Conservation (phyloP, 2,329 filamentous ascomycete species). For the Teratosphaeria destructans region DNA sequence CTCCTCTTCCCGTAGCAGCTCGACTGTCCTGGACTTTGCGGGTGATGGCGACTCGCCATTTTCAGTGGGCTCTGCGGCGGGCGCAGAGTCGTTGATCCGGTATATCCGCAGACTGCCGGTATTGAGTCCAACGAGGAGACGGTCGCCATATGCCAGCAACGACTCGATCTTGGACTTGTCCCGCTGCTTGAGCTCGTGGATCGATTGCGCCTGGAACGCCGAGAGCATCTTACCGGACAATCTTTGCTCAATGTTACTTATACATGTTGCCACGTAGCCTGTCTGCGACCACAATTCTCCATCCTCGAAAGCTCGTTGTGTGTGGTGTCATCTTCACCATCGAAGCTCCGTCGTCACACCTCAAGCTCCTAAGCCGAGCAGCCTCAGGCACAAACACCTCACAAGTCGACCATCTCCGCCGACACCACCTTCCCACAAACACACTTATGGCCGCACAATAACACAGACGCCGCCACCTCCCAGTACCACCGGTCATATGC, state of each 20-base stretch:
- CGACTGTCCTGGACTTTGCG: slow-evolving; percentile 46
- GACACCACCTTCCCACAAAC: neutral
- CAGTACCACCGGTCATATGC: slow-evolving; percentile 3
- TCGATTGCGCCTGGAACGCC: slow-evolving; percentile 89
- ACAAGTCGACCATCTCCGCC: neutral
- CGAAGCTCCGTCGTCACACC: neutral
- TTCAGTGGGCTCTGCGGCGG: slow-evolving; percentile 15
- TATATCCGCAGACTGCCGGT: slow-evolving; percentile 84
- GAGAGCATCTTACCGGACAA: slow-evolving; percentile 52
- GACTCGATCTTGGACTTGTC: slow-evolving; percentile 98
- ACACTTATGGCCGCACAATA: slow-evolving; percentile 1
- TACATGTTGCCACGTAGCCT: neutral
- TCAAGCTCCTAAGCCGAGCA: neutral
- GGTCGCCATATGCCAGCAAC: slow-evolving; percentile 84
- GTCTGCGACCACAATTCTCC: too few relatives aligned
- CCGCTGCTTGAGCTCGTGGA: slow-evolving; percentile 90
- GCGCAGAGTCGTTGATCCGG: slow-evolving; percentile 62
- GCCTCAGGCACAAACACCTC: neutral
- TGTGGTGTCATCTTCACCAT: neutral
- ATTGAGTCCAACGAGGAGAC: slow-evolving; percentile 83
- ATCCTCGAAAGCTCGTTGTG: neutral
- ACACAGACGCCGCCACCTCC: neutral
- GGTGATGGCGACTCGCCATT: slow-evolving; percentile 32
- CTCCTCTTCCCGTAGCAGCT: slow-evolving; percentile 82
- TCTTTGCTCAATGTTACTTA: neutral